Conservation (phyloP, 2,329 filamentous ascomycete genomes). For the Pezizomycotina sp. region DNA sequence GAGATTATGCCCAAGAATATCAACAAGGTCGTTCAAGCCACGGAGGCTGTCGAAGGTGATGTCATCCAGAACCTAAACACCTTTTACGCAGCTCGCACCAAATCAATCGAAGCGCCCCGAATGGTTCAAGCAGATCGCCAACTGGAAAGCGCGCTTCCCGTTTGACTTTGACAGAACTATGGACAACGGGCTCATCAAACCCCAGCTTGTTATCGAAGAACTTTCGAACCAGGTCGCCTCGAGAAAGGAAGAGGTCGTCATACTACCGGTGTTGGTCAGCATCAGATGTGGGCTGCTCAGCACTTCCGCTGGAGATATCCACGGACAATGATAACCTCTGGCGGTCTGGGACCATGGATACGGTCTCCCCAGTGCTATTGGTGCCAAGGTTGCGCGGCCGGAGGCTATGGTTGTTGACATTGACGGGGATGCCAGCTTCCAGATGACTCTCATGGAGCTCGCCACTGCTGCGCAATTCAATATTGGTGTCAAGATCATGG, state of each 20-base stretch:
- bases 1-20: slow-evolving; percentile 99
- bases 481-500: slow-evolving; percentile 86
- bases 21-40: slow-evolving; percentile 97
- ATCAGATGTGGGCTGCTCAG: slow-evolving; percentile 98
- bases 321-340: slow-evolving; percentile 87
- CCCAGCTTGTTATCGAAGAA: slow-evolving; percentile 79
- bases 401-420: slow-evolving; percentile 86
- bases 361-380: slow-evolving; percentile 85
- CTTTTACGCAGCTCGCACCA: slow-evolving; percentile 51
- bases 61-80: slow-evolving; percentile 58
- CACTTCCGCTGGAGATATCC: slow-evolving; percentile 90
- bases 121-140: slow-evolving; percentile 80
- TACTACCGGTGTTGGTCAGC: slow-evolving; percentile 92
- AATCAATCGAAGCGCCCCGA: slow-evolving; percentile 50
- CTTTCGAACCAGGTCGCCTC: slow-evolving; percentile 67
- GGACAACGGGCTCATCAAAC: slow-evolving; percentile 69
- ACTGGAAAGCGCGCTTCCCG: slow-evolving; percentile 85
- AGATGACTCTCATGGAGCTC: slow-evolving; percentile 94
- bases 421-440: slow-evolving; percentile 96
- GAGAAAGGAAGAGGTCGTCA: slow-evolving; percentile 70
- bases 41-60: slow-evolving; percentile 87
- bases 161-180: slow-evolving; percentile 68
- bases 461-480: slow-evolving; percentile 88
- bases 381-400: slow-evolving; percentile 70
- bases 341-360: slow-evolving; percentile 94